Base-by-base conservation (phyloP, 73 alveolate species). In the Blepharisma stoltei region DNA sequence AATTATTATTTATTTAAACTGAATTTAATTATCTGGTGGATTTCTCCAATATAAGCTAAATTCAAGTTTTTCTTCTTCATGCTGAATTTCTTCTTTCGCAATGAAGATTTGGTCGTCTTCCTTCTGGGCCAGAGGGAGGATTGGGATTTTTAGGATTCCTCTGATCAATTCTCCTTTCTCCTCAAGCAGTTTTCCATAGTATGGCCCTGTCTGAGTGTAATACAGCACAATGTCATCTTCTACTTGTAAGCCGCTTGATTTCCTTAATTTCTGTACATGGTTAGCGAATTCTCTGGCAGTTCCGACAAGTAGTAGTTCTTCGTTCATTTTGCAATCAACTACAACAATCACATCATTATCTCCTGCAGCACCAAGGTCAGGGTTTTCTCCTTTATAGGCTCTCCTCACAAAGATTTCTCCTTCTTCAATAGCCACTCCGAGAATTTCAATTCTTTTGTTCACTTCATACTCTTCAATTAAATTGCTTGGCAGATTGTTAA, bases 231-330 rank as follows among this genome's bases (percentile, higher is more conserved):
- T 86, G 23, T 83, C 86, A 79, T 95, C 99, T 48, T 90, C 97
- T 21, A 89, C 86, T 81, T 89, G 80, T 45, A 96, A 83, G 53
- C 97, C 96, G 8, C 91, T 89, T 65, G 89, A 92, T 85, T 96
- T 96, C 84, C 99, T 96, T 46, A 88, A 86, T 86, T 93, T 95
- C 89, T 96, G 94, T 55, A 96, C 89, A 78, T 89, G 92, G 78
- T 93, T 91, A 18, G 89, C 77, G 70, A 94, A 73, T 85, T 95
- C 99, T 85, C 99, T 88, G 18, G 98, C 93, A 65, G 84, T 79
- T 38, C 97, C 95, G 70, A 85, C 77, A 49, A 67, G 85, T 77
- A 88, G 89, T 4, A 96, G 87, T 53, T 94, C 84, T 65, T 94
- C 97, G 77, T 88, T 87, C 48, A 81, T 70, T 25, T 88, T 78